Evolutionary conservation across 345 rosid genomes (phyloP), one percentile per base, ranked within the genome.

Genomic region (Brassica napus): DNA sequence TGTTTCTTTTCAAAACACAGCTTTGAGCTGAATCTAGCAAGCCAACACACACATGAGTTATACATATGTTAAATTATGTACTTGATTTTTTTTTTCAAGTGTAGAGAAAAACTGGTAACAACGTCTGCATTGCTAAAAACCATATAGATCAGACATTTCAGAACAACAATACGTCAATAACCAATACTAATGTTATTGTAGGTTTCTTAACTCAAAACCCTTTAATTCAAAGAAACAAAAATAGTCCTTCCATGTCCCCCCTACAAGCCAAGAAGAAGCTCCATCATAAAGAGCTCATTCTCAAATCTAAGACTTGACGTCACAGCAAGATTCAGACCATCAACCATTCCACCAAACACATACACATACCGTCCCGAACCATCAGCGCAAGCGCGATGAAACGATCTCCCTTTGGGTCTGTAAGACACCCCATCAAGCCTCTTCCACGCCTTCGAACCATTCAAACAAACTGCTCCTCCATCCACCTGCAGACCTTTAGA

Each of bases 291-390:
- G 31, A 91, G 89, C 85, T 93, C 97, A 23, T 91, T 93, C 21
- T 91, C 91, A 37, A 95, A 95, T 73, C 86, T 68, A 71, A 95
- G 81, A 69, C 91, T 94, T 10, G 84, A 71, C 10, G 86, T 10
- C 55, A 84, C 98, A 14, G 73, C 85, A 57, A 88, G 88, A 28
- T 87, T 72, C 32, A 82, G 30, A 44, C 92, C 97, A 78, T 95
- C 90, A 11, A 90, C 91, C 99, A 92, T 95, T 42, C 99, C 99
- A 0, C 99, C 99, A 74, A 84, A 90, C 74, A 93, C 84, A 73
- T 85, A 93, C 74, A 95, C 61, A 73, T 79, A 85, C 10, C 89
- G 72, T 15, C 98, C 97, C 11, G 95, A 85, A 64, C 72, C 71
- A 84, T 92, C 99, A 11, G 83, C 81, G 23, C 97, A 95, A 1